Conservation (phyloP, 805 yeast species). For the Starmerella vaccinii region DNA sequence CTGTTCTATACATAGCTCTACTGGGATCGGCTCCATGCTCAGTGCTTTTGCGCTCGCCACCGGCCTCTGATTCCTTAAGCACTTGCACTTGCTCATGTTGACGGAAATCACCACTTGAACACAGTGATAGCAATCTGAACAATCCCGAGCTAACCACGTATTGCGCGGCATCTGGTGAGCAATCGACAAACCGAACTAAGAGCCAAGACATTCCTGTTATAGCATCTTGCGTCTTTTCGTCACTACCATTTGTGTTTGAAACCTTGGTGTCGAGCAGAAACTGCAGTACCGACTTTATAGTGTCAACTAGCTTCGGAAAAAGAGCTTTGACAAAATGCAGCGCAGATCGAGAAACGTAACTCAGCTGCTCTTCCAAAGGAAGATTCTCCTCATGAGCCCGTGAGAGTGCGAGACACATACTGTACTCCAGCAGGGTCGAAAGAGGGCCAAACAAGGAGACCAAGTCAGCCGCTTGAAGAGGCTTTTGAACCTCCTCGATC, state of each 20-base stretch:
- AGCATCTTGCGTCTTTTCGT: not conserved
- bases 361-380: not conserved
- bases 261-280: not conserved
- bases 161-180: not conserved
- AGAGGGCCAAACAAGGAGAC: not conserved
- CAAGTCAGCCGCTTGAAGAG: not conserved
- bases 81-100: too few relatives aligned
- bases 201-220: constrained; percentile 1
- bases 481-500: not conserved
- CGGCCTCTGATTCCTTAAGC: too few relatives aligned
- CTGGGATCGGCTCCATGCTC: too few relatives aligned
- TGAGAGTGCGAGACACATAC: not conserved
- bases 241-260: not conserved
- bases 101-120: not conserved
- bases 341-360: not conserved
- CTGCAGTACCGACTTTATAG: not conserved
- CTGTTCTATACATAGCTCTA: not conserved
- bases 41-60: too few relatives aligned
- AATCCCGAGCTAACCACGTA: not conserved
- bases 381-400: not conserved
- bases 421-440: not conserved
- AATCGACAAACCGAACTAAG: not conserved
- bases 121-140: not conserved
- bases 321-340: not conserved
- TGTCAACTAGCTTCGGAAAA: not conserved